A percentile compares a stretch with the other conserved stretches of the same genome.
Evolutionary conservation across 805 yeast genomes (phyloP).

Genomic region (Kodamaea neixiangensis): DNA sequence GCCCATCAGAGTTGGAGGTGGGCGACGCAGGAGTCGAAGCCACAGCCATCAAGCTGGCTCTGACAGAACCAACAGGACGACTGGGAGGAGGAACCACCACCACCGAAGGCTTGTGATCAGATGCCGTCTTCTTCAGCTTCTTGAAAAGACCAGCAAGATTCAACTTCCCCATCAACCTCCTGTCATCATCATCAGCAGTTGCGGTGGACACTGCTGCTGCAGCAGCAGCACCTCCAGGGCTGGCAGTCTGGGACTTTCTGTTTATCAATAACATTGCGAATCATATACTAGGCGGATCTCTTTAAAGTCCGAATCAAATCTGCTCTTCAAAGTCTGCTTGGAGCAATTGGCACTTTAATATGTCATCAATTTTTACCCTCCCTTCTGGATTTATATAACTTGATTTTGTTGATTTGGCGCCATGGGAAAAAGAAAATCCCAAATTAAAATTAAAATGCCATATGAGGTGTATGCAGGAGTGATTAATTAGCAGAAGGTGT

Average conservation of each 20-base stretch:
- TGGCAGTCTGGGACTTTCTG: slow-evolving; percentile 11
- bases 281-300: neutral
- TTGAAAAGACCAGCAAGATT: slow-evolving; percentile 15
- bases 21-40: neutral
- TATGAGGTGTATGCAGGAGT: neutral
- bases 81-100: neutral
- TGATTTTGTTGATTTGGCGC: slow-evolving; percentile 4
- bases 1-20: slow-evolving; percentile 4
- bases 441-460: slow-evolving; percentile 1
- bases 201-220: neutral
- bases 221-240: neutral
- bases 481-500: neutral
- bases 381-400: neutral
- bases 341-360: neutral
- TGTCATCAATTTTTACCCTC: neutral
- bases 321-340: neutral
- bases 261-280: slow-evolving; percentile 11
- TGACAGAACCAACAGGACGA: neutral
- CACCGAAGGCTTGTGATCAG: slow-evolving; percentile 1
- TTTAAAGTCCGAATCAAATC: neutral
- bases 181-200: slow-evolving; percentile 3
- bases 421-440: neutral
- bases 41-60: neutral
- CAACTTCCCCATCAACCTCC: slow-evolving; percentile 13
- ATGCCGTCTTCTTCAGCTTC: slow-evolving; percentile 6